These are phyloP conservation scores for Sporothrix pallida DNA, from an alignment of 2,329 filamentous ascomycete genomes.

Conservation along the genomic window DNA sequence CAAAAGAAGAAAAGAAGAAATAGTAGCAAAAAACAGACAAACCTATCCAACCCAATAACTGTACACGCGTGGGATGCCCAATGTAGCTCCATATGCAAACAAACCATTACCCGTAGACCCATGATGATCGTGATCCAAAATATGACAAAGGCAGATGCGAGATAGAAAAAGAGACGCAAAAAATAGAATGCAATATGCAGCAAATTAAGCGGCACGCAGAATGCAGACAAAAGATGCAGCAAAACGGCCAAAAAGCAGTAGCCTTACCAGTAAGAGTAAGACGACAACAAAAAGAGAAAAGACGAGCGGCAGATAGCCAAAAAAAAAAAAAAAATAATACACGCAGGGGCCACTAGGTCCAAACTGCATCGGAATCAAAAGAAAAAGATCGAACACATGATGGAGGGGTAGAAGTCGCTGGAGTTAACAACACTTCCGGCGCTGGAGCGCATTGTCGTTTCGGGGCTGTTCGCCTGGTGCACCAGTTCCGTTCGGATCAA, in stretches of 20 bases:
- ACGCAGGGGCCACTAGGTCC: slow-evolving; percentile 16
- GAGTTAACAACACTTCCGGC: slow-evolving; percentile 36
- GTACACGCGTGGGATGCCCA: slow-evolving; percentile 25
- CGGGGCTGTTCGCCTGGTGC: slow-evolving; percentile 26
- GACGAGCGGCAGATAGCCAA: not conserved
- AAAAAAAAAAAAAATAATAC: slow-evolving; percentile 9
- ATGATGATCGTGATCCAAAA: slow-evolving; percentile 26
- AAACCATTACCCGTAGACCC: slow-evolving; percentile 16
- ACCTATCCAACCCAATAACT: slow-evolving; percentile 6
- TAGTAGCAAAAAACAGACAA: not conserved
- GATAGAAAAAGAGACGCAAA: not conserved
- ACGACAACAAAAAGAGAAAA: not conserved
- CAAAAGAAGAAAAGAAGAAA: too few relatives aligned
- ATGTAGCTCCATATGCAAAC: slow-evolving; percentile 28
- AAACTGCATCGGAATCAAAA: not conserved
- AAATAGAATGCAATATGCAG: not conserved
- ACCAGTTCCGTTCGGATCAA: slow-evolving; percentile 50
- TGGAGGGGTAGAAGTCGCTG: not conserved
- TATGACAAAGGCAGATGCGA: slow-evolving; percentile 7
- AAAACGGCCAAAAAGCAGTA: not conserved
- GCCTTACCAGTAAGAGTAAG: not conserved
- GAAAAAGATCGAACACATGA: too few relatives aligned
- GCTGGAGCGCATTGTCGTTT: slow-evolving; percentile 15
- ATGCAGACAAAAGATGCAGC: not conserved
- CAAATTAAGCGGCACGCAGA: not conserved